Percentiles rank a stretch among this genome's conserved stretches.
Conservation (phyloP, 2,329 filamentous ascomycete genomes). For the Aspergillus jensenii region DNA sequence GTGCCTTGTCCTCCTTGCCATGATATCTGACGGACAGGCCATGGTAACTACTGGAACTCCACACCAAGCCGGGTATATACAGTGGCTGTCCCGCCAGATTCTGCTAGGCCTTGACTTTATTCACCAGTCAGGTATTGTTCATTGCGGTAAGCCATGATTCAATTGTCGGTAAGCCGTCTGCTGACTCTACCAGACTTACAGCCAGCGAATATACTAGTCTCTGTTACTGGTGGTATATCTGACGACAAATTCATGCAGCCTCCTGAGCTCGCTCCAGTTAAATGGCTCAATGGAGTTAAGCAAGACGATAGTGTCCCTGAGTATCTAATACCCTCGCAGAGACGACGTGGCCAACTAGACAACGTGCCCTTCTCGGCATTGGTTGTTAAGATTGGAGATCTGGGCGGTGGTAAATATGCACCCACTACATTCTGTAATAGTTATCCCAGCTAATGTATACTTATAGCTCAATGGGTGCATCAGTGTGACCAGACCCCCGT, state of each 20-base stretch:
- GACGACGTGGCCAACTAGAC: constrained; percentile 16
- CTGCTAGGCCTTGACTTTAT: background rate
- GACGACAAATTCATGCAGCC: background rate
- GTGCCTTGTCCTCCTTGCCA: constrained; percentile 26
- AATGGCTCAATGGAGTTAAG: background rate
- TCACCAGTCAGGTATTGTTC: background rate
- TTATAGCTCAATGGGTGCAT: background rate
- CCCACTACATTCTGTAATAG: background rate
- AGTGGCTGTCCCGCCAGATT: background rate
- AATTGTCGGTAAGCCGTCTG: background rate
- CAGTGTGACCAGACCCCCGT: background rate
- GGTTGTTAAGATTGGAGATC: constrained; percentile 18
- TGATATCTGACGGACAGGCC: constrained; percentile 22
- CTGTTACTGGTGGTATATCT: background rate
- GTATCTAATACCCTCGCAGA: constrained; percentile 22
- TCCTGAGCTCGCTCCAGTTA: background rate
- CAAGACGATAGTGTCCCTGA: background rate
- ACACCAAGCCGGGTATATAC: constrained; percentile 4
- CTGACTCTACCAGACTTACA: background rate
- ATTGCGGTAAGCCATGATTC: background rate
- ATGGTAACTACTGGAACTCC: constrained; percentile 17
- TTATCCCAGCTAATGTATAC: background rate
- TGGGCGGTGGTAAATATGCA: background rate
- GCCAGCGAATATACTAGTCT: background rate
- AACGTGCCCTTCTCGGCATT: constrained; percentile 11